Conservation (phyloP, 78 protist species). For the Dictyostelium citrinum region DNA sequence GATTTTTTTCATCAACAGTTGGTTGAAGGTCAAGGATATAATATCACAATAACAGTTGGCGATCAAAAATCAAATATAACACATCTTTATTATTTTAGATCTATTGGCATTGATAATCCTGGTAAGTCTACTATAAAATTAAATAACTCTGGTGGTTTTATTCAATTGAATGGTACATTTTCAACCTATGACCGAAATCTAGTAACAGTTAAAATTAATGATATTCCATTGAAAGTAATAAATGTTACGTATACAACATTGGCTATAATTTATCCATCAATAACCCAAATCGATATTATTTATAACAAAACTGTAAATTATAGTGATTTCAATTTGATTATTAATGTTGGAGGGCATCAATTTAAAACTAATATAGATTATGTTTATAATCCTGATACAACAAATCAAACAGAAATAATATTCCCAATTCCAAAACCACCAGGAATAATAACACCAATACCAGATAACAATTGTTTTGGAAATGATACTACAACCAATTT, state of each 20-base stretch:
- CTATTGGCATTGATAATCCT: neutral
- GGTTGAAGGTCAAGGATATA: neutral
- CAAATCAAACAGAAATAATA: neutral
- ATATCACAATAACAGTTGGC: neutral
- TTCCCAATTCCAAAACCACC: neutral
- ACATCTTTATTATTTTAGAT: neutral
- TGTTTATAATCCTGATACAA: neutral
- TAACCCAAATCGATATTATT: neutral
- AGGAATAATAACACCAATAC: neutral
- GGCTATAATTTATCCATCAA: neutral
- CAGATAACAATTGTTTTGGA: too few relatives aligned
- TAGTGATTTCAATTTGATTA: neutral
- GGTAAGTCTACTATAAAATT: neutral
- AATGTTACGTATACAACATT: neutral
- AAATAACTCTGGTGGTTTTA: neutral
- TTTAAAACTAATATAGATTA: neutral
- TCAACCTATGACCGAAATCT: neutral
- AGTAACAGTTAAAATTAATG: neutral
- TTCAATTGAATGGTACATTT: neutral
- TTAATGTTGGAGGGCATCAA: neutral
- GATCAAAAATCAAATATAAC: neutral
- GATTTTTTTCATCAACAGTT: neutral
- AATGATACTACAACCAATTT: too few relatives aligned
- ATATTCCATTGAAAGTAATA: neutral
- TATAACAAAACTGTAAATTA: neutral